Base-by-base conservation (phyloP, 495 filamentous ascomycete species). In the Rhypophila decipiens region DNA sequence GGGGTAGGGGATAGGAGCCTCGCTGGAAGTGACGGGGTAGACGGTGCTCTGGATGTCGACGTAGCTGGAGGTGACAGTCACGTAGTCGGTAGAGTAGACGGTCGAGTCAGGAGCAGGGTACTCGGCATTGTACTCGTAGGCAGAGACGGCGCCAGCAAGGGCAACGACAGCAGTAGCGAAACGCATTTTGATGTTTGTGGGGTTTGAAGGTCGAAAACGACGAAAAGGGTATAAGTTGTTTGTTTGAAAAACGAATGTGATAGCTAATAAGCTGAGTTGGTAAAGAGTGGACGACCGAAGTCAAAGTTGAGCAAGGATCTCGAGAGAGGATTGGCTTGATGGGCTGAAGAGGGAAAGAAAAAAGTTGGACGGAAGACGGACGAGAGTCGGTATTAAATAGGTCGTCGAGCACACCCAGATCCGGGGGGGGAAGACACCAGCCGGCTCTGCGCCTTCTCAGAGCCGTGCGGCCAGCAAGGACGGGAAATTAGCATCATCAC, bases 271-370 rank as follows among this genome's bases (percentile, higher is more conserved):
- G n/a, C n/a, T n/a, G 55, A 46, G 44, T 50, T 48, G 66, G 63
- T 55, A 73, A 77, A 77, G 74, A 77, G 60, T 79, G 75, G 75
- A 78, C 74, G 73, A 77, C 76, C 74, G 71, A 78, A 74, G 75
- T 74, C 74, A 73, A 74, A 43, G 42, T 38, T 61, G 67, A 66
- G 64, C 45, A 63, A 56, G 64, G 67, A 60, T 66, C 64, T 60
- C 61, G 58, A 64, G 53, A 65, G 65, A 61, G 58, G 8, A 66
- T 64, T 72, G 76, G 76, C 69, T 69, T 72, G 65, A 53, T 76
- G 65, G 62, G 68, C 64, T 70, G 63, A 69, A 55, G 70, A 67
- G 67, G 63, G 60, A 63, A 64, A 49, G 54, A 37, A 55, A 58
- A 63, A 42, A 49, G 56, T 48, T 50, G 11, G 53, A 36, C 43